These are phyloP conservation scores for Porodaedalea pini DNA, from an alignment of 1,284 basidiomycete genomes.

Conservation along the genomic window DNA sequence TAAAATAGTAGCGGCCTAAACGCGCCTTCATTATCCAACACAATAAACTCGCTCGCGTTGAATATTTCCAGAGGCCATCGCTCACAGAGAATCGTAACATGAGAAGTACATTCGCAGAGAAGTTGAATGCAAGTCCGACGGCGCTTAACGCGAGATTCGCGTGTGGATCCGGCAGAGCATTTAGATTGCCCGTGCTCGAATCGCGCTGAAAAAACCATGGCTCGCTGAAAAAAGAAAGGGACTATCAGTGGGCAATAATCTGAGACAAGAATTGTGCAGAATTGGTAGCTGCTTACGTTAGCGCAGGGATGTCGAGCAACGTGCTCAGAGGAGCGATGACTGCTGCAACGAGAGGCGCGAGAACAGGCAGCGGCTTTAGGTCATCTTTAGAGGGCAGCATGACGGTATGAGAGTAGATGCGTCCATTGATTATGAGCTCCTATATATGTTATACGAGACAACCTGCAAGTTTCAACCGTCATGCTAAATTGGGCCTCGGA, in stretches of 20 bases:
- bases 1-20: not conserved
- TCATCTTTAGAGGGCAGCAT: conserved; percentile 15
- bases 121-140: conserved; percentile 36
- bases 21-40: conserved; percentile 39
- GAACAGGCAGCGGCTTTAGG: conserved; percentile 9
- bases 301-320: conserved; percentile 40
- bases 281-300: conserved; percentile 23
- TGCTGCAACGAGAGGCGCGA: conserved; percentile 35
- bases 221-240: not conserved
- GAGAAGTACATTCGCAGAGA: conserved; percentile 39
- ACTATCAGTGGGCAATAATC: not conserved
- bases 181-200: conserved; percentile 24
- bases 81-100: conserved; percentile 37
- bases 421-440: not conserved
- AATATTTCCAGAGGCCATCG: conserved; percentile 29
- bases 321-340: conserved; percentile 38
- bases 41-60: conserved; percentile 32
- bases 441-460: not conserved
- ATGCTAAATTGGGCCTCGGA: not conserved
- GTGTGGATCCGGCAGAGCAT: conserved; percentile 28
- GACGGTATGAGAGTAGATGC: too few relatives aligned
- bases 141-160: conserved; percentile 35
- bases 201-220: conserved; percentile 29
- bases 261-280: conserved; percentile 24
- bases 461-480: too few relatives aligned